phyloP scores from a whole-genome alignment of 1,139 yeast species.

The Schizosaccharomyces versatilis region DNA sequence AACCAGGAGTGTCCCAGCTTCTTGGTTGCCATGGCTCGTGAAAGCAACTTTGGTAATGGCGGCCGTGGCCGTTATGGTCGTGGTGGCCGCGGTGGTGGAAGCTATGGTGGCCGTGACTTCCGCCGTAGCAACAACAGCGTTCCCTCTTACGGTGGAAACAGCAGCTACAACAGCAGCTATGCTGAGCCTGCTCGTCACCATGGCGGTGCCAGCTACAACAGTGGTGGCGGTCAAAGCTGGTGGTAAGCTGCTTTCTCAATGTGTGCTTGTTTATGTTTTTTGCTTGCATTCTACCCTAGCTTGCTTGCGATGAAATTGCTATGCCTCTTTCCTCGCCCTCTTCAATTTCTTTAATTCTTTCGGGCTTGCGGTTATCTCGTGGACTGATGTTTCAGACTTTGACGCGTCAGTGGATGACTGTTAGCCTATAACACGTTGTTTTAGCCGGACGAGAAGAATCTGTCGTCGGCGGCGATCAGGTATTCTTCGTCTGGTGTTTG shows the following conservation, averaged over 20 bases:
- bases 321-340: no score
- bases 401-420: no score
- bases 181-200: not conserved
- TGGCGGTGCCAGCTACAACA: not conserved
- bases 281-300: no score
- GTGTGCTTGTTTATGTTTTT: not conserved
- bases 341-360: no score
- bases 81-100: constrained; percentile 3
- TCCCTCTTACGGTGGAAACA: not conserved
- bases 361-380: no score
- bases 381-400: no score
- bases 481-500: no score
- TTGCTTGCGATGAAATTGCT: no score
- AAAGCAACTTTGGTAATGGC: constrained; percentile 20
- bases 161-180: not conserved
- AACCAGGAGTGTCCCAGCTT: constrained; percentile 92
- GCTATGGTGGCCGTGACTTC: constrained; percentile 2
- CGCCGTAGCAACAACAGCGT: not conserved
- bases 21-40: constrained; percentile 61
- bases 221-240: not conserved
- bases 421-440: no score
- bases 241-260: not conserved
- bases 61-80: constrained; percentile 3
- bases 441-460: no score
- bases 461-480: no score